A percentile compares a stretch with the other conserved stretches of the same genome.
These are phyloP conservation scores for Pichia membranifaciens DNA, from an alignment of 805 yeast genomes.

Conservation along the genomic window DNA sequence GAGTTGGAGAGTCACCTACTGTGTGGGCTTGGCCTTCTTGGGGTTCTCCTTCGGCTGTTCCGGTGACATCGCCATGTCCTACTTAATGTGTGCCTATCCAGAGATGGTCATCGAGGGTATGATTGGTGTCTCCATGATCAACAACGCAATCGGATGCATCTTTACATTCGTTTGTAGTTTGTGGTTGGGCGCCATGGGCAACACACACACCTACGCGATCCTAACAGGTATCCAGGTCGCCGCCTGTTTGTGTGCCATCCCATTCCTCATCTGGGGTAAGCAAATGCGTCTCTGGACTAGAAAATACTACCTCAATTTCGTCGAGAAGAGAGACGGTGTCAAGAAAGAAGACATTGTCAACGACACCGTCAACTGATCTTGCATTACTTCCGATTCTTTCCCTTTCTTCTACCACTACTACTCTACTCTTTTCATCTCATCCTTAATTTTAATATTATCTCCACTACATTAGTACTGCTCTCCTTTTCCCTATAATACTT, in stretches of 20 bases:
- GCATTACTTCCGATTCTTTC: too few relatives aligned
- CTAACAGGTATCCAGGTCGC: conserved; percentile 55
- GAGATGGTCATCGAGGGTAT: conserved; percentile 66
- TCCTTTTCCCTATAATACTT: too few relatives aligned
- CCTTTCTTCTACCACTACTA: not conserved
- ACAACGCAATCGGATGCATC: conserved; percentile 58
- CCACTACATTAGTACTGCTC: too few relatives aligned
- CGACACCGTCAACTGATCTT: too few relatives aligned
- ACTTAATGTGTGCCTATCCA: conserved; percentile 63
- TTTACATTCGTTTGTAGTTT: conserved; percentile 61
- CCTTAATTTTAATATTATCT: too few relatives aligned
- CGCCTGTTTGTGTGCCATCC: conserved; percentile 46
- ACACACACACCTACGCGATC: conserved; percentile 53
- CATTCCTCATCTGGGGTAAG: conserved; percentile 45
- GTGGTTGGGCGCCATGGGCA: conserved; percentile 54
- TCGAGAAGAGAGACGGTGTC: conserved; percentile 46
- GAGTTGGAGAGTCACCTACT: conserved; percentile 48
- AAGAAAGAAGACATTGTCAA: conserved; percentile 4
- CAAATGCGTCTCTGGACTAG: conserved; percentile 51
- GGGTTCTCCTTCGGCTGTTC: conserved; percentile 68
- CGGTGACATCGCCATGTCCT: conserved; percentile 65
- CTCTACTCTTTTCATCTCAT: too few relatives aligned
- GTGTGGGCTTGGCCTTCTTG: conserved; percentile 54
- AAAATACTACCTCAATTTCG: conserved; percentile 46
- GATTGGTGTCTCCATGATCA: conserved; percentile 63